Base-by-base conservation (phyloP, 2,329 filamentous ascomycete genomes). In the Botrytis porri region DNA sequence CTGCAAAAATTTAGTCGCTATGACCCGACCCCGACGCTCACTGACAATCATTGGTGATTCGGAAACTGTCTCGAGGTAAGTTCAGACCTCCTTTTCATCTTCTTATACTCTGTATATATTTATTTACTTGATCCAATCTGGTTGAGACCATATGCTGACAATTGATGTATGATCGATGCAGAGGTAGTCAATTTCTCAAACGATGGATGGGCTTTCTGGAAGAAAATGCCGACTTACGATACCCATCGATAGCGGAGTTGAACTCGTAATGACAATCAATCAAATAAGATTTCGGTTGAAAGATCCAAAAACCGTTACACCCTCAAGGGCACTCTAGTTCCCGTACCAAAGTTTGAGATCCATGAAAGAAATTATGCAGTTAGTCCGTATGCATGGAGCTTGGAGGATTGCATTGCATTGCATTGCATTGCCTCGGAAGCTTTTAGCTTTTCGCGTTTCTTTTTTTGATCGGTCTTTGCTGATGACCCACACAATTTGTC, bases 1-100 rank as follows among this genome's bases (percentile, higher is more conserved):
- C 59, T 22, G 14, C 25, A 57, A 67, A 67, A 67, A 25, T n/a
- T 16, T 45, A 97, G 95, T 98, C 78, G 95, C 96, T 70, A 98
- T 99, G 95, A 99, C 96, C 75, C 89, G 96, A 77, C 94, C 96
- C 9, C 95, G 93, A 84, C 89, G 96, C 77, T 95, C 96, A 80
- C 86, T 99, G 61, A 96, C 93, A 75, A 88, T 99, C 29, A 92
- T 98, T 79, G 96, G 95, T 62, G 96, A 99, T 82, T 96, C 94
- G 74, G 96, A 98, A 81, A 98, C 95, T 4, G 73, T 97, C 72
- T 90, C 91, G 82, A 66, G 45, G 90, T 97, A 85, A 88, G 93
- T 89, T 74, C 67, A 67, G 72, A 76, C 74, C 70, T 69, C 39
- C 67, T 65, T 74, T 74, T 73, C 61, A 64, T 74, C 64, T 32